Conservation (phyloP, 2,329 filamentous ascomycete genomes). For the Fusarium redolens region DNA sequence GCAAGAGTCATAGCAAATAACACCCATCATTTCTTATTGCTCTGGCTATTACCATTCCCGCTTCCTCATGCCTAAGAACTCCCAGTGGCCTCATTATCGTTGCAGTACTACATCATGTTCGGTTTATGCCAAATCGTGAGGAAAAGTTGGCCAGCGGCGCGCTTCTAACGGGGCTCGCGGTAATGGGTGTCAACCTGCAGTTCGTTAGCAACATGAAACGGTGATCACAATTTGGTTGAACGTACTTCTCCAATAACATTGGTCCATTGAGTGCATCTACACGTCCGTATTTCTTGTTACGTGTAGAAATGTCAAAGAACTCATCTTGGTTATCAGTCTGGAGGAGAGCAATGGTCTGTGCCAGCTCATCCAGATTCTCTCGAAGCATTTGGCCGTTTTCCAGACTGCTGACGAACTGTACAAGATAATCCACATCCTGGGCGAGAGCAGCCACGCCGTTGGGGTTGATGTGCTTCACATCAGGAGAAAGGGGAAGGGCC, state of each 20-base stretch:
- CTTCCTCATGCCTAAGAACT: background rate
- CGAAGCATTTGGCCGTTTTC: constrained; percentile 86
- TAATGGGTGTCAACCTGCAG: constrained; percentile 71
- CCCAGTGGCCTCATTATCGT: constrained; percentile 7
- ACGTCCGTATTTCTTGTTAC: constrained; percentile 93
- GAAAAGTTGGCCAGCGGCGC: constrained; percentile 78
- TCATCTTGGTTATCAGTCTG: constrained; percentile 92
- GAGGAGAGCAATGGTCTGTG: constrained; percentile 92
- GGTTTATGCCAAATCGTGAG: constrained; percentile 77
- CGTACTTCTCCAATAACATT: constrained; percentile 89
- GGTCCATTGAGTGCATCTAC: constrained; percentile 94
- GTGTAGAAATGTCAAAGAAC: constrained; percentile 90
- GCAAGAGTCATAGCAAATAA: background rate
- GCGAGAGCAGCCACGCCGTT: constrained; percentile 85
- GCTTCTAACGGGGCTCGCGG: constrained; percentile 67
- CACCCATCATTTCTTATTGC: background rate
- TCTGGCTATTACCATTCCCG: background rate
- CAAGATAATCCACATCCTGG: constrained; percentile 85
- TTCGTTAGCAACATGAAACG: constrained; percentile 3
- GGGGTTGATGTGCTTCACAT: constrained; percentile 87
- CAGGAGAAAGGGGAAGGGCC: constrained; percentile 80
- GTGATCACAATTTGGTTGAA: background rate
- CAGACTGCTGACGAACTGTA: constrained; percentile 86
- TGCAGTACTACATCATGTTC: constrained; percentile 36
- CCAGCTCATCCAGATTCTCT: constrained; percentile 90